Evolutionary conservation across 73 alveolate genomes (phyloP).

Genomic region (Uronychia setigera): DNA sequence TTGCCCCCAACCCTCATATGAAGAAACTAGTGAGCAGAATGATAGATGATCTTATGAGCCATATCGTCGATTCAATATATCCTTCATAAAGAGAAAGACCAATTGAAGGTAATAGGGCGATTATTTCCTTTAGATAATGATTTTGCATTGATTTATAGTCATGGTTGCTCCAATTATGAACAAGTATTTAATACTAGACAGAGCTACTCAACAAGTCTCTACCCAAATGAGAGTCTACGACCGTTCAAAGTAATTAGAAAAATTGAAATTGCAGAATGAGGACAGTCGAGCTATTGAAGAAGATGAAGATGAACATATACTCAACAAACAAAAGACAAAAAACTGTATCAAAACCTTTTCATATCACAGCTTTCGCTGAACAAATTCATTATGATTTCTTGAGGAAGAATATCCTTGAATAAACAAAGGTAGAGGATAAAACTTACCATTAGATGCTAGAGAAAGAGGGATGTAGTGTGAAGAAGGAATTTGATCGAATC

Average conservation of each 20-base stretch:
- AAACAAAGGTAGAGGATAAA: slow-evolving; percentile 23
- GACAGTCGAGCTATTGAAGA: neutral
- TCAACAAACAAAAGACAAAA: neutral
- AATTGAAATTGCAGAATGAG: neutral
- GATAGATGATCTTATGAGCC: slow-evolving; percentile 76
- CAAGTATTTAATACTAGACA: neutral
- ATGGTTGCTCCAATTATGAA: neutral
- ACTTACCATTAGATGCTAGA: slow-evolving; percentile 9
- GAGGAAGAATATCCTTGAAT: slow-evolving; percentile 20
- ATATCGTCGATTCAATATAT: slow-evolving; percentile 67
- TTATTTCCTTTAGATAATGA: neutral
- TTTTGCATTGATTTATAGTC: too few relatives aligned
- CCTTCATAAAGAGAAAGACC: neutral
- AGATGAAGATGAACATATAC: neutral
- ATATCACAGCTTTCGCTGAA: neutral
- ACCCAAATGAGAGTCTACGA: neutral
- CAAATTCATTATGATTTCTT: neutral
- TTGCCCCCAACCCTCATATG: slow-evolving; percentile 59
- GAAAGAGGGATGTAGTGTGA: neutral
- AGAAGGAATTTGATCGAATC: slow-evolving; percentile 41
- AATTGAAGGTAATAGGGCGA: neutral
- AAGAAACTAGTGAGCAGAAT: slow-evolving; percentile 61
- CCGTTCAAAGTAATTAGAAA: neutral
- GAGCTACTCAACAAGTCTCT: neutral
- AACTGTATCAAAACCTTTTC: neutral